Conservation (phyloP, 2,329 filamentous ascomycete species). For the Trichophaea hybrida region DNA sequence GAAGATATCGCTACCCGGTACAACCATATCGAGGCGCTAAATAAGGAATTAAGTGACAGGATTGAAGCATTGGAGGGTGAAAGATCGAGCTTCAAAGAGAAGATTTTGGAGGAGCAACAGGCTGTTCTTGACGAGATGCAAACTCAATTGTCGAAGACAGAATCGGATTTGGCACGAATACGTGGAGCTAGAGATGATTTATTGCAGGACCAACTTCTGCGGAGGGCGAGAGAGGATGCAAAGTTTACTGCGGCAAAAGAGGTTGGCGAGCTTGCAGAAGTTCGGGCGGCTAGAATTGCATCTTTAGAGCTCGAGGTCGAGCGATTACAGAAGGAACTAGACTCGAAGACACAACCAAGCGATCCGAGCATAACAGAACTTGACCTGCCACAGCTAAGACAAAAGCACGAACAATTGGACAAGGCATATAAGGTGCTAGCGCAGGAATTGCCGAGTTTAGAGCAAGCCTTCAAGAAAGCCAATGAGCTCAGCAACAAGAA, state of each 20-base stretch:
- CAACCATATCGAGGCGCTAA: conserved; percentile 80
- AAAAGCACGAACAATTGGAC: conserved; percentile 59
- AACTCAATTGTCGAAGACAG: conserved; percentile 62
- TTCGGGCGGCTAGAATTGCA: conserved; percentile 64
- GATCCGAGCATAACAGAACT: conserved; percentile 43
- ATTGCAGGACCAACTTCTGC: conserved; percentile 62
- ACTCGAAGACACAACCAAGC: conserved; percentile 33
- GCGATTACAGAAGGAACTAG: conserved; percentile 46
- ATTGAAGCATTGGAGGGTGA: conserved; percentile 75
- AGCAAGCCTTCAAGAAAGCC: conserved; percentile 79
- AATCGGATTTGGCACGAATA: conserved; percentile 74
- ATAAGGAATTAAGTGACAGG: conserved; percentile 70
- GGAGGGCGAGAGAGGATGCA: conserved; percentile 66
- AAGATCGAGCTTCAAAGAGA: conserved; percentile 62
- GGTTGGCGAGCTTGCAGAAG: conserved; percentile 63
- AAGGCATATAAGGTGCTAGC: conserved; percentile 73
- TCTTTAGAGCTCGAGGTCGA: conserved; percentile 72
- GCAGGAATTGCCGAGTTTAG: conserved; percentile 75
- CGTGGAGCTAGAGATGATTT: conserved; percentile 74
- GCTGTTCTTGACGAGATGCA: conserved; percentile 62
- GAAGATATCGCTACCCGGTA: conserved; percentile 86
- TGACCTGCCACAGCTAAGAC: conserved; percentile 54
- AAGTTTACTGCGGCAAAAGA: conserved; percentile 55
- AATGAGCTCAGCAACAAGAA: conserved; percentile 76
- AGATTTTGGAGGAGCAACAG: conserved; percentile 69